Conservation (phyloP, 139 green algal species). For the Chlorella ohadii region DNA sequence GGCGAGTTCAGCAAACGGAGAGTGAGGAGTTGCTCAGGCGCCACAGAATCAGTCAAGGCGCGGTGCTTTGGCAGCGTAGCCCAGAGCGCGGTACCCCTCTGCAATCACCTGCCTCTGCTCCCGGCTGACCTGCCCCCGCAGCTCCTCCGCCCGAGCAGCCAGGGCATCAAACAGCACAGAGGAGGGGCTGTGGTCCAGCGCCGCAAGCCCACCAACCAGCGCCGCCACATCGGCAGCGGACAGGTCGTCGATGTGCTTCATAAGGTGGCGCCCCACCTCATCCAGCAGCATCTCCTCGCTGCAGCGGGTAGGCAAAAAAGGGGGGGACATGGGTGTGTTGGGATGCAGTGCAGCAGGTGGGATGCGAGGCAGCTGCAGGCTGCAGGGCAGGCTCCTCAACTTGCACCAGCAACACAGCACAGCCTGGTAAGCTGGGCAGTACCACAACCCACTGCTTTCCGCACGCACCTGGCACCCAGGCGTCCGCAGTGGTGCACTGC, state of each 20-base stretch:
- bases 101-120: not conserved
- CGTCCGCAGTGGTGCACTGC: not conserved
- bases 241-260: not conserved
- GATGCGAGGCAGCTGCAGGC: no score
- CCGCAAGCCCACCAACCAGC: not conserved
- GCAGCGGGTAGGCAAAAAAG: not conserved
- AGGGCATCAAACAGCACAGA: constrained; percentile 9
- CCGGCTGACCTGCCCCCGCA: not conserved
- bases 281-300: constrained; percentile 40
- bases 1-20: no score
- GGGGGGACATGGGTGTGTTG: no score
- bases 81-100: not conserved
- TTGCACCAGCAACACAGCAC: no score
- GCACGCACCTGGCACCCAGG: not conserved
- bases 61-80: not conserved
- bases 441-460: no score
- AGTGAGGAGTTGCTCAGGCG: no score
- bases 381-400: no score
- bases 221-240: not conserved
- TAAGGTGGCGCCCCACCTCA: constrained; percentile 11
- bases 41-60: not conserved
- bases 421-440: no score
- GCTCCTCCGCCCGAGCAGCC: not conserved
- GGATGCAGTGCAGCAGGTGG: no score
- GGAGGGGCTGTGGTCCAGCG: constrained; percentile 5